Base-by-base conservation (phyloP, 2,329 filamentous ascomycete genomes). In the Nemania serpens region DNA sequence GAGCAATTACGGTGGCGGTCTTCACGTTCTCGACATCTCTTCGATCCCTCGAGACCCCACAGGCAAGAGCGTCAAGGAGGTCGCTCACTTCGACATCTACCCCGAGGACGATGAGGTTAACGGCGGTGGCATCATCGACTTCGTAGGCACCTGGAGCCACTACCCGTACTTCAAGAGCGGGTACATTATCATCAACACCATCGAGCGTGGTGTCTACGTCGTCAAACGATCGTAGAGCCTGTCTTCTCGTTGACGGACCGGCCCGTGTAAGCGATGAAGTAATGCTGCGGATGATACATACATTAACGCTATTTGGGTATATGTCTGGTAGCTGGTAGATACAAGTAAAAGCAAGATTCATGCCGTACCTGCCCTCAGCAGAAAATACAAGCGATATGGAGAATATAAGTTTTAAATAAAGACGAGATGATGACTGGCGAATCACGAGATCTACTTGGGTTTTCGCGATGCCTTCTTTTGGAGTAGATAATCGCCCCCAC, bases 401-500 rank as follows among this genome's bases (percentile, higher is more conserved):
- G 20, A 25, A 22, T 25, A 37, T 34, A 3, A n/a, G 17, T 9
- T 3, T 15, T 10, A 37, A 17, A 1, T 17, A 12, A 49, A 17
- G 11, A n/a, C 12, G 5, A 43, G 18, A 12, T 48, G 13, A 29
- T 29, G 25, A 29, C 25, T 15, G 47, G 42, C 18, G 6, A 46
- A 42, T 33, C 12, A 54, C 13, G 9, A 37, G 41, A n/a, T n/a
- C 45, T 41, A 37, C n/a, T 42, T 34, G 2, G 53, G 5, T n/a
- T 43, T 52, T 18, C 10, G 37, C 3, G 11, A 17, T 5, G 18
- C 58, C 64, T 66, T 69, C 57, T 63, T 76, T 45, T 77, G 73
- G 47, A 83, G 65, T 48, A 82, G 55, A 64, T 82, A 82, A 56
- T 83, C 80, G 0, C 79, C 76, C 0, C 80, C 80, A 18, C 72